Base-by-base conservation (phyloP, 495 filamentous ascomycete species). In the Pseudevernia furfuracea region DNA sequence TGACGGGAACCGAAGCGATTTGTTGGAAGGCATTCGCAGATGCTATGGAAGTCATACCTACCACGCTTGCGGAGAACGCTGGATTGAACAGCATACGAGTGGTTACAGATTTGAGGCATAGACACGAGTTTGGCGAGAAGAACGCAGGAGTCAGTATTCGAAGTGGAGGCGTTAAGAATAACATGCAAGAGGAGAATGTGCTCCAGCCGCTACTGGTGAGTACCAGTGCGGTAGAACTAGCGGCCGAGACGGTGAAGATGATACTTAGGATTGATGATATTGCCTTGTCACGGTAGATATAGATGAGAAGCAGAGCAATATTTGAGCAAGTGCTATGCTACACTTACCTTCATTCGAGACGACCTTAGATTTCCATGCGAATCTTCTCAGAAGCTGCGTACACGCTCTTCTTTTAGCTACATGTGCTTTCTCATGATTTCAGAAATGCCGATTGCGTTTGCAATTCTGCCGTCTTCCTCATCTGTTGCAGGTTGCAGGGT, bases 21-120 rank as follows among this genome's bases (percentile, higher is more conserved):
- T 98, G 94, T 82, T 98, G 89, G 89, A 96, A 96, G 75, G 93
- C 92, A 14, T 98, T 98, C 68, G 94, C 94, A 12, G 95, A 97
- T 67, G 94, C 94, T 36, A 88, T 98, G 82, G 94, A 98, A 79
- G 90, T 98, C 11, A 91, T 97, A 63, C 94, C 94, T 21, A 96
- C 92, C 30, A 98, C 94, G 3, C 83, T 98, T 53, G 94, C 94
- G 4, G 94, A 98, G 80, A 98, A 98, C 69, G 94, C 94, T 1
- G 94, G 94, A 41, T 81, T 98, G 62, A 97, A 97, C 80, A 90
- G 87, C 71, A 97, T 98, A 81, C 95, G 92, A 76, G 95, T 98
- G 21, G 94, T 98, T n/a, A 98, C 94, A 43, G 95, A 96, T 65
- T 77, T 98, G 74, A 83, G 95, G 71, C 90, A 96, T 77, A 83